phyloP scores from a whole-genome alignment of 148 eudicot species.

The Rhododendron simsii region DNA sequence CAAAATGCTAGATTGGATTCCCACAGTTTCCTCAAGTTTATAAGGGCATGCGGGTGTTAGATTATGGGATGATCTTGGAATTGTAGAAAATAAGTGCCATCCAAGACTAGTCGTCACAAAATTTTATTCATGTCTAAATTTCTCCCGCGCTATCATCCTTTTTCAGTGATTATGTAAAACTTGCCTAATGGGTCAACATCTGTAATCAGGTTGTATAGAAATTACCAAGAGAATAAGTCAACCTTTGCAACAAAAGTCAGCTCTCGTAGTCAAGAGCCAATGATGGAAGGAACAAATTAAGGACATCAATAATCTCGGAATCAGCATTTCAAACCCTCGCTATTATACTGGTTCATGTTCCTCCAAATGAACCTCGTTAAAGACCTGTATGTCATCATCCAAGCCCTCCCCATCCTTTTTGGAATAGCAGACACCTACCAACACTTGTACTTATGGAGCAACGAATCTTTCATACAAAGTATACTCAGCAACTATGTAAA shows the following conservation, averaged over 20 bases:
- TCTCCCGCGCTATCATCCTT: background rate
- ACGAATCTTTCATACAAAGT: background rate
- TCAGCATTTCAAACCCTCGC: background rate
- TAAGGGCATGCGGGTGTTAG: constrained; percentile 1
- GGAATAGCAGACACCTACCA: background rate
- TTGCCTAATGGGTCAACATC: constrained; percentile 3
- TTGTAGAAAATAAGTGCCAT: background rate
- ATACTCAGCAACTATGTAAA: background rate
- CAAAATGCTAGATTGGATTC: background rate
- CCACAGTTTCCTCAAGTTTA: background rate
- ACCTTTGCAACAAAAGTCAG: background rate
- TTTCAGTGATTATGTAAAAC: background rate
- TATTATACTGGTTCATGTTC: background rate
- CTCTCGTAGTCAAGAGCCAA: background rate
- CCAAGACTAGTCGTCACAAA: background rate
- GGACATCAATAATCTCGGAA: background rate
- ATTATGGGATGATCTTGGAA: background rate
- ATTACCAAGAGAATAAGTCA: background rate
- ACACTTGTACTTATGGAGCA: background rate
- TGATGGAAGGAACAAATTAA: background rate
- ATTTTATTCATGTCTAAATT: background rate
- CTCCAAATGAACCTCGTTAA: background rate
- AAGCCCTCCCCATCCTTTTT: background rate
- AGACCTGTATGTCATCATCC: background rate
- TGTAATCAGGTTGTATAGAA: background rate